Evolutionary conservation across 1,284 basidiomycete species (phyloP), one percentile per base, ranked within the genome.

Genomic region (Ustilago lituana): DNA sequence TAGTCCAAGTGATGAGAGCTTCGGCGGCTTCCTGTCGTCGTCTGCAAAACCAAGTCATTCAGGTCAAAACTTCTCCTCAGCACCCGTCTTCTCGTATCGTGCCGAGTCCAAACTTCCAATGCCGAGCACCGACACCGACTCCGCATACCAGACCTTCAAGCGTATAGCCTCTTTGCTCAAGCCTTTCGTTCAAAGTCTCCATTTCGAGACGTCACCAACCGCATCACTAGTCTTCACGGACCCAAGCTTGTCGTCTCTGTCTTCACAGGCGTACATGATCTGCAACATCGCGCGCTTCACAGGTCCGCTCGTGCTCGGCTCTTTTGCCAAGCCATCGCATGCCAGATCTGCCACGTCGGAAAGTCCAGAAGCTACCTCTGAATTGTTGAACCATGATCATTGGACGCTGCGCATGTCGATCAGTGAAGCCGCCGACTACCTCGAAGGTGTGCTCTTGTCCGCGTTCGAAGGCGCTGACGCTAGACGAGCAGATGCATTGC

Each of bases 401-500:
- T 56, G 40, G 52, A 52, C 49, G 19, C 33, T 70, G 38, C 52
- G 57, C 39, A 56, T 57, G 54, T 55, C 62, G 3, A 48, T 66
- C 33, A 29, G 89, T 90, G 0, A 71, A 51, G 62, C 68, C 2
- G 89, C 90, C 74, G 93, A 96, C 76, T 86, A 91, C 4, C 96
- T 96, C 80, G 92, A 97, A 70, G 90, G 91, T 4, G 87, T 86
- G 8, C 85, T 94, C 17, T 85, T 97, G 14, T 87, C 89, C 0
- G 89, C 90, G 0, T 97, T 97, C 74, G 93, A 96, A 77, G 84
- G 85, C 22, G 90, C 91, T 0, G 93, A 95, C 79, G 86, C 87
- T 4, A 86, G 86, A 32, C 85, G 85, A 1, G 10, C 59, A 8
- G 73, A 74, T 56, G 73, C 73, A 1, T 14, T 65, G 19, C 61